Base-by-base conservation (phyloP, 2,329 filamentous ascomycete species). In the Colletotrichum sansevieriae region DNA sequence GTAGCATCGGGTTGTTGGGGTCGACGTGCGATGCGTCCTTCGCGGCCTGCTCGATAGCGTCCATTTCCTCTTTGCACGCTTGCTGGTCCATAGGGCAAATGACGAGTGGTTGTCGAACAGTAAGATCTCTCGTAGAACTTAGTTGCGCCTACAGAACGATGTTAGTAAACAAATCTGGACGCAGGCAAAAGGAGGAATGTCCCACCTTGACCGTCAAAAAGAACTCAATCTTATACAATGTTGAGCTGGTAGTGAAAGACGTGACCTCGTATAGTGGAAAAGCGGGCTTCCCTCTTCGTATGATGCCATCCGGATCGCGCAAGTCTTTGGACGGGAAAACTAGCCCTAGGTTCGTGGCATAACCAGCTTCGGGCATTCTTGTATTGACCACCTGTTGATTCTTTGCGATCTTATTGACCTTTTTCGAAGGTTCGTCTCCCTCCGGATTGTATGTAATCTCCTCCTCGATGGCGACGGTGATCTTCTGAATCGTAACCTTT, bases 361-460 rank as follows among this genome's bases (percentile, higher is more conserved):
- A 98, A 49, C 96, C 96, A 4, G 92, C 89, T 77, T 97, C 95
- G 2, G 96, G 94, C 82, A 99, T 85, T 79, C 92, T 97, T 61
- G 92, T 88, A 58, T 93, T 92, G 35, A 99, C 90, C 1, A 85
- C 83, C 75, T 98, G 93, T 1, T 91, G 91, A 74, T 95, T 92
- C 78, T 94, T 96, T 29, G 92, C 91, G 72, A 99, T 83, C 65
- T 91, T 92, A 80, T 97, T 98, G 73, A 94, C 84, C 79, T 97
- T 98, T 72, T 93, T 93, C 37, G 92, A 92, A 33, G 95, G 94
- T 77, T 98, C 96, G 76, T 98, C 96, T 56, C 96, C 96, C 80
- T 98, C 95, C 35, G 96, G 96, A 73, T 99, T 98, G 81, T 93
- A 99, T n/a, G 96, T 97, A 68, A 98, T 97, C 78, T 98, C 95